Evolutionary conservation across 306 rosid species (phyloP).

Genomic region (Cotoneaster glaucophyllus): DNA sequence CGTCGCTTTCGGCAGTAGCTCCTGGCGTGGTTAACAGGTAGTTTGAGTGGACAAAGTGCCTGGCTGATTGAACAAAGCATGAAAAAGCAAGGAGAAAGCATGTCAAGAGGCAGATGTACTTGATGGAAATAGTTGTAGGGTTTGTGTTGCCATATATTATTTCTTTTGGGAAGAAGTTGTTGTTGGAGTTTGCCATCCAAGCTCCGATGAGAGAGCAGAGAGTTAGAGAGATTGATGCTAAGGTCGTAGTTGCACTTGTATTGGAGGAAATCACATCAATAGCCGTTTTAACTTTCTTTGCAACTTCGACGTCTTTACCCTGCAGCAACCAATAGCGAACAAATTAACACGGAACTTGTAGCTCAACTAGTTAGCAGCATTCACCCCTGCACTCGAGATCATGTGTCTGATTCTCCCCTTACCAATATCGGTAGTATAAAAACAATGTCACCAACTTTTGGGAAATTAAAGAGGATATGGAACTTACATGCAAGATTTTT

Average conservation of each 20-base stretch:
- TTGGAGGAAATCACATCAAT: conserved; percentile 42
- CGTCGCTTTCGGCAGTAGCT: conserved; percentile 8
- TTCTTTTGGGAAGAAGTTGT: conserved; percentile 19
- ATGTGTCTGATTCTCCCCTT: no score
- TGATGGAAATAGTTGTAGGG: conserved; percentile 34
- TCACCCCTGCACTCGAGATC: background rate
- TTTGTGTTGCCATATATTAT: conserved; percentile 56
- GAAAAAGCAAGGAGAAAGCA: conserved; percentile 68
- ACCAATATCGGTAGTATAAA: background rate
- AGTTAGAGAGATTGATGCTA: conserved; percentile 52
- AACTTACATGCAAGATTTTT: conserved; percentile 53
- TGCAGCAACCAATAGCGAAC: background rate
- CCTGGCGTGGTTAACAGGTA: conserved; percentile 57
- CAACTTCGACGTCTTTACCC: conserved; percentile 24
- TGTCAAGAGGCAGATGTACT: conserved; percentile 44
- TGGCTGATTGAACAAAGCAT: conserved; percentile 61
- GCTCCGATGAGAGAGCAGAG: conserved; percentile 66
- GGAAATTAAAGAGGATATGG: background rate
- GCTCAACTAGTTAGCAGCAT: background rate
- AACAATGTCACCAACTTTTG: background rate
- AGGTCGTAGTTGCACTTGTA: conserved; percentile 41
- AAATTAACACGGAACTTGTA: background rate
- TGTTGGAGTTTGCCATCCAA: conserved; percentile 40
- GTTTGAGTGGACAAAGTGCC: conserved; percentile 60
- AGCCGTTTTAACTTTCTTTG: conserved; percentile 29